Base-by-base conservation (phyloP, 305 asterid genomes). In the Fraxinus angustifolia region DNA sequence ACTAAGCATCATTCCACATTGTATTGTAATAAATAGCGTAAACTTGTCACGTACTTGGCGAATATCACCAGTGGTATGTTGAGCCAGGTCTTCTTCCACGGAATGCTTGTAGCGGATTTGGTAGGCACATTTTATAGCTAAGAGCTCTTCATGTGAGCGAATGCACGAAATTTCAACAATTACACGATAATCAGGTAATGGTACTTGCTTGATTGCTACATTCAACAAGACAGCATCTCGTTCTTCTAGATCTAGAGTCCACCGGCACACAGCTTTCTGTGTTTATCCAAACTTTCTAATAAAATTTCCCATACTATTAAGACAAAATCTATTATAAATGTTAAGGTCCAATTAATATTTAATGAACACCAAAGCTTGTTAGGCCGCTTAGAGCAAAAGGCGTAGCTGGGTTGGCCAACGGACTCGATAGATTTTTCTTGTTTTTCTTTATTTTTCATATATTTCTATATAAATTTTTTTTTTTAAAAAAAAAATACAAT, bases 221-320 rank as follows among this genome's bases (percentile, higher is more conserved):
- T 94, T 75, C 42, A 92, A 26, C 16, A 94, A 17, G 4, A 91
- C 91, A 0, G 93, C 95, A 45, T 94, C 95, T 0, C 98, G 90
- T 5, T 94, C 97, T 82, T 87, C 92, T 36, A 93, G 94, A 33
- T 94, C 97, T 76, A 91, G 12, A n/a, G 90, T 85, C 97, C 97
- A 94, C 34, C 94, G 86, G 65, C 88, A 94, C 34, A 92, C 84
- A 45, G 92, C 97, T 90, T 80, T 91, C 98, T 93, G 38, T 33
- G 14, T 53, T 6, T 14, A 70, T 53, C 2, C 16, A 12, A 16
- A n/a, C 26, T 21, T 65, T 65, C 72, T 8, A 7, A 65, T 65
- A 26, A 23, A 23, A 11, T 1, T 21, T 65, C n/a, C 5, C 23
- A 21, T 17, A 5, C 23, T 17, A n/a, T 4, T 12, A 23, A 6